These are phyloP conservation scores for Ricinus communis DNA, from an alignment of 345 rosid species.

Conservation along the genomic window DNA sequence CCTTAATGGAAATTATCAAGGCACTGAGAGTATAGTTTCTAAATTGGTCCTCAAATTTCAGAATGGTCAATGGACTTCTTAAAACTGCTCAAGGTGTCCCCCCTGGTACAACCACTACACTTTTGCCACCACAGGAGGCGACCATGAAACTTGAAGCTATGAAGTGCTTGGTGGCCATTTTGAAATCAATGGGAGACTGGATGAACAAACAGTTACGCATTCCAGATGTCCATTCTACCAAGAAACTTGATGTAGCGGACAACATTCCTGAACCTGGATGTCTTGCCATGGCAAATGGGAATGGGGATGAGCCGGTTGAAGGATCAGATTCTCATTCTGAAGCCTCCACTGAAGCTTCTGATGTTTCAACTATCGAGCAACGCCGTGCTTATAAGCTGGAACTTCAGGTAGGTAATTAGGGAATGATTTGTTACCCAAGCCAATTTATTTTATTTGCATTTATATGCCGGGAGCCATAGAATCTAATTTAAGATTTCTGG, in stretches of 20 bases:
- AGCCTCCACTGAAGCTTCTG: constrained; percentile 76
- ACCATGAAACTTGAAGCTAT: constrained; percentile 95
- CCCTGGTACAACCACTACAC: constrained; percentile 73
- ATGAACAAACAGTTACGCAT: constrained; percentile 90
- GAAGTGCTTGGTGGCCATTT: constrained; percentile 91
- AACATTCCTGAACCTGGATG: constrained; percentile 62
- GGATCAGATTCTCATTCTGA: constrained; percentile 92
- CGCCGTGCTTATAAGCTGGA: constrained; percentile 99
- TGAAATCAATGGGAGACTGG: constrained; percentile 99
- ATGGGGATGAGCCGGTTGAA: constrained; percentile 73
- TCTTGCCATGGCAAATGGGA: constrained; percentile 72
- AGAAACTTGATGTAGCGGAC: constrained; percentile 60
- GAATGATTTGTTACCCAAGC: constrained; percentile 7
- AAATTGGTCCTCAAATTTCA: constrained; percentile 22
- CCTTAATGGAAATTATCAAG: background rate
- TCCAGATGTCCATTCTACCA: constrained; percentile 77
- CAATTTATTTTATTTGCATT: constrained; percentile 11
- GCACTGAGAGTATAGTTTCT: background rate
- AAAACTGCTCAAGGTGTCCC: constrained; percentile 99
- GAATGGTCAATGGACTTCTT: constrained; percentile 99
- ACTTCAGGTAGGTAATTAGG: constrained; percentile 65
- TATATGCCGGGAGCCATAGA: constrained; percentile 21
- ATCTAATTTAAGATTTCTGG: constrained; percentile 53
- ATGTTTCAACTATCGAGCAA: constrained; percentile 86
- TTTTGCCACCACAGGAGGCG: constrained; percentile 91